These are phyloP conservation scores for Epichloe gansuensis DNA, from an alignment of 2,329 filamentous ascomycete genomes.

Conservation along the genomic window DNA sequence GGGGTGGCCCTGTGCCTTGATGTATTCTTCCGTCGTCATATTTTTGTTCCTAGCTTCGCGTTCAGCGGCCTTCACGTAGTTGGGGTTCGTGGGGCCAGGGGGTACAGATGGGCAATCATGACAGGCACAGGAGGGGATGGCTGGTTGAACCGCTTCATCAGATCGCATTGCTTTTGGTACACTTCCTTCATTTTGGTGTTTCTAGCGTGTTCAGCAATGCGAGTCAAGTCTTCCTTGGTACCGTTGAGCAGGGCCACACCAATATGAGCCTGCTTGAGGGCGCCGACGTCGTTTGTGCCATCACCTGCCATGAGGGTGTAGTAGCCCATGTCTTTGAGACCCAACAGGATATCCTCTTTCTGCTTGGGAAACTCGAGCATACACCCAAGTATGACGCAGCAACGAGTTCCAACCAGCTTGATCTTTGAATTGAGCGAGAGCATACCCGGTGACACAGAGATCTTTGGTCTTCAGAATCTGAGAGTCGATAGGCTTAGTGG, in stretches of 20 bases:
- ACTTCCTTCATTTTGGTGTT: conserved; percentile 98
- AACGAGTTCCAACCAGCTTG: conserved; percentile 65
- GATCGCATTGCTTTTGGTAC: conserved; percentile 85
- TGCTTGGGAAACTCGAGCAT: conserved; percentile 97
- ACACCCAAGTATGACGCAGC: conserved; percentile 88
- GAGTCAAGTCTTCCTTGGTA: conserved; percentile 77
- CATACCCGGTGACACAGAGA: conserved; percentile 91
- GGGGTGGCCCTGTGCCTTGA: conserved; percentile 37
- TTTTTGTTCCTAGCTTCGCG: conserved; percentile 74
- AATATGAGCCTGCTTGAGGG: conserved; percentile 94
- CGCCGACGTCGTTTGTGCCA: conserved; percentile 95
- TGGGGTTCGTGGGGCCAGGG: conserved; percentile 85
- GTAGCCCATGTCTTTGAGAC: conserved; percentile 92
- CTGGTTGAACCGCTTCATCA: conserved; percentile 95
- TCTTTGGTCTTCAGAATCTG: conserved; percentile 78
- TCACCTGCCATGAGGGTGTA: conserved; percentile 98
- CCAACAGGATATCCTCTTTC: conserved; percentile 96
- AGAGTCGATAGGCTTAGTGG: conserved; percentile 64
- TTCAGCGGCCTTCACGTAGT: conserved; percentile 85
- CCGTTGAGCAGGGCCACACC: conserved; percentile 94
- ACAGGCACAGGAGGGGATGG: conserved; percentile 83
- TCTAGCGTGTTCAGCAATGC: conserved; percentile 84
- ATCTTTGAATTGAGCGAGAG: conserved; percentile 75
- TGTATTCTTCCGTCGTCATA: conserved; percentile 46
- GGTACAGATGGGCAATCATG: conserved; percentile 87